Conservation (phyloP, 148 eudicot genomes). For the Fagopyrum esculentum region DNA sequence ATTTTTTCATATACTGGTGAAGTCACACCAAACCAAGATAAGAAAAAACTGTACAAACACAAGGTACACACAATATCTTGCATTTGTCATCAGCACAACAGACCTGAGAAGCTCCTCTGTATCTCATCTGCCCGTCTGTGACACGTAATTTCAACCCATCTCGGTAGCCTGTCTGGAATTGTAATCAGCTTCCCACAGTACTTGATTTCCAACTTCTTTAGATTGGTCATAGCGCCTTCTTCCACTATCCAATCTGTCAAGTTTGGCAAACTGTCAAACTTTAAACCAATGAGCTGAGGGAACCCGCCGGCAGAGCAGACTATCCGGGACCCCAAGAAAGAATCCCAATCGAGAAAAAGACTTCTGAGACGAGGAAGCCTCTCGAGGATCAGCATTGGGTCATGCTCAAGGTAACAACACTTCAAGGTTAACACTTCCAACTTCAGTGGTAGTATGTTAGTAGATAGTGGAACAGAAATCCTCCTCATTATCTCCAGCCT, state of each 20-base stretch:
- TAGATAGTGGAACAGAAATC: background rate
- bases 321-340: background rate
- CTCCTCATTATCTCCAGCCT: constrained; percentile 1
- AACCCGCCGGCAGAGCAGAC: background rate
- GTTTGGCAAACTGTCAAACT: background rate
- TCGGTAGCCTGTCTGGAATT: background rate
- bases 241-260: constrained; percentile 4
- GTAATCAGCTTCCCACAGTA: background rate
- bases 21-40: background rate
- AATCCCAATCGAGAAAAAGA: background rate
- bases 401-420: constrained; percentile 3
- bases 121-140: background rate
- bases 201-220: background rate
- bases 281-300: constrained; percentile 1
- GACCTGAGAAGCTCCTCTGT: background rate
- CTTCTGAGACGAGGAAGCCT: constrained; percentile 6
- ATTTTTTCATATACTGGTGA: too few species aligned
- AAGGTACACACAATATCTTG: background rate
- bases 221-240: constrained; percentile 7
- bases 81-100: background rate
- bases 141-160: background rate
- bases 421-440: background rate
- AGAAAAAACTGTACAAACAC: background rate
- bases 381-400: constrained; percentile 7
- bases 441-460: background rate